These are phyloP conservation scores for Hyphodiscus hymeniophilus DNA, from an alignment of 495 filamentous ascomycete species.

Conservation along the genomic window DNA sequence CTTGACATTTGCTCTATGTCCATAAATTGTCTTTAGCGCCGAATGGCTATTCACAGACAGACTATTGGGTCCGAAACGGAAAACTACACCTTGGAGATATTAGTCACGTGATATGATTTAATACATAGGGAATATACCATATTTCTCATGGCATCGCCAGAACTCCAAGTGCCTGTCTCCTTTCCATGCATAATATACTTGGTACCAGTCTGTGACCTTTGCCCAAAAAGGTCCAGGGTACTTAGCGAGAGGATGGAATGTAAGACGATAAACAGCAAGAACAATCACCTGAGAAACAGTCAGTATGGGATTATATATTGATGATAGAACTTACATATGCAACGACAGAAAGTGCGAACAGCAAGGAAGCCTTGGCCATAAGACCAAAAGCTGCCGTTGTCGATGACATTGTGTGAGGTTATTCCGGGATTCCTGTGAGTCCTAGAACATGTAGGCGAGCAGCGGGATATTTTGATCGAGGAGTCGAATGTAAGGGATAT, in stretches of 20 bases:
- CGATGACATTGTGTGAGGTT: no score
- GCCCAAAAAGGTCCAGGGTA: constrained; percentile 57
- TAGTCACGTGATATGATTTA: not conserved
- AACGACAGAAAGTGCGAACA: not conserved
- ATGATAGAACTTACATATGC: not conserved
- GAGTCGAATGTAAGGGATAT: no score
- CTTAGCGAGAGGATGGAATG: constrained; percentile 56
- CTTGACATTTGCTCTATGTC: constrained; percentile 49
- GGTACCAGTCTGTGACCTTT: constrained; percentile 47
- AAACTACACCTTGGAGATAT: constrained; percentile 33
- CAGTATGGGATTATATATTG: not conserved
- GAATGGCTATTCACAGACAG: constrained; percentile 49
- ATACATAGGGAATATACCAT: constrained; percentile 30
- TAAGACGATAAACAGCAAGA: constrained; percentile 40
- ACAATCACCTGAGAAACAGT: constrained; percentile 4
- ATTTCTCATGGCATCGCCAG: constrained; percentile 46
- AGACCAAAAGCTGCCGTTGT: not conserved
- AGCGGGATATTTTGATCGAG: no score
- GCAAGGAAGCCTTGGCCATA: not conserved
- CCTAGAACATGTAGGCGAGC: no score
- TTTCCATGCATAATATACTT: constrained; percentile 47
- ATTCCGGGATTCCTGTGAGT: no score
- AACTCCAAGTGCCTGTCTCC: constrained; percentile 55
- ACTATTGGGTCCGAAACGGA: constrained; percentile 54
- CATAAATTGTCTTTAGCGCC: constrained; percentile 55